Conservation (phyloP, 2,329 filamentous ascomycete genomes). For the Dothideomycetidae sp. region DNA sequence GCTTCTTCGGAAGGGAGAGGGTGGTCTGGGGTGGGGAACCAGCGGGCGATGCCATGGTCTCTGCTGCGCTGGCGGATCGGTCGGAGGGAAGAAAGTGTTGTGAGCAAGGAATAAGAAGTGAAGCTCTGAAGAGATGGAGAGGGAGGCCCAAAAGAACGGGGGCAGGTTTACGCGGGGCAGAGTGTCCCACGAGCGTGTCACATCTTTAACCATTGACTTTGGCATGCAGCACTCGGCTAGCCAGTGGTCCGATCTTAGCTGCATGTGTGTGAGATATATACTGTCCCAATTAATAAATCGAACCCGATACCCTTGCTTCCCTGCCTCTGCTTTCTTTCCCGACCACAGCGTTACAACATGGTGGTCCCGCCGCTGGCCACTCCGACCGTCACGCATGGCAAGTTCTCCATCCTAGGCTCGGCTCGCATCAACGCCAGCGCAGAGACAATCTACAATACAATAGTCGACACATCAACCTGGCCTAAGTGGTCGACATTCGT, state of each 20-base stretch:
- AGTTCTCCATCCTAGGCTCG: constrained; percentile 22
- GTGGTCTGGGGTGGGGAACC: constrained; percentile 10
- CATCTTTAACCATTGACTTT: background rate
- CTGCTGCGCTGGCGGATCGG: too few species aligned
- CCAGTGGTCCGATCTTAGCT: too few species aligned
- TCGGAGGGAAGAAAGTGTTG: background rate
- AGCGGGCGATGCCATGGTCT: constrained; percentile 5
- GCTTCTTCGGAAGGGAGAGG: constrained; percentile 46
- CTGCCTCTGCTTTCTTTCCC: too few species aligned
- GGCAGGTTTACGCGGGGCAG: constrained; percentile 3
- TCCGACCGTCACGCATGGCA: constrained; percentile 19
- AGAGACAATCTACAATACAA: constrained; percentile 28
- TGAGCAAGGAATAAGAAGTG: background rate
- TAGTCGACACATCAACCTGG: constrained; percentile 33
- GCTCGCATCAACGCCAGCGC: constrained; percentile 28
- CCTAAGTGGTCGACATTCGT: constrained; percentile 35
- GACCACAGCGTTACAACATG: constrained; percentile 9
- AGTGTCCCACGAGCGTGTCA: background rate
- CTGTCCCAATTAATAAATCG: background rate
- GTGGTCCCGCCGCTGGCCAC: constrained; percentile 16
- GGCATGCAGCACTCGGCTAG: too few species aligned
- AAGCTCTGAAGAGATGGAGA: background rate
- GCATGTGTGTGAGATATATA: background rate
- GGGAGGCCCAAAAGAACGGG: background rate
- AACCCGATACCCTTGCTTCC: too few species aligned